Conservation (phyloP, 2,329 filamentous ascomycete species). For the Phyllosticta capitalensis region DNA sequence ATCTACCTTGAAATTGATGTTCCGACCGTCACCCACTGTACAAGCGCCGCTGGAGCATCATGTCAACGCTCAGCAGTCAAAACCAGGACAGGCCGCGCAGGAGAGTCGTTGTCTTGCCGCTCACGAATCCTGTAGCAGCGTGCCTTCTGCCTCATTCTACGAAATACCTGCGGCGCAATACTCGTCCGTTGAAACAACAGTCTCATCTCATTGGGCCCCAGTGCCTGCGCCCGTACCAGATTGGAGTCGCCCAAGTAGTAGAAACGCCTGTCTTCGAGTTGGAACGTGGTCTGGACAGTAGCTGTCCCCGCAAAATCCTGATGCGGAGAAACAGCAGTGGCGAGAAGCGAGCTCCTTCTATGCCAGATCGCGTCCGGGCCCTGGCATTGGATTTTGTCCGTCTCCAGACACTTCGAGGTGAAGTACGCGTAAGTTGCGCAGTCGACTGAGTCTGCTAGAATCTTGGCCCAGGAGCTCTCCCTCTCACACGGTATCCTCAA, state of each 20-base stretch:
- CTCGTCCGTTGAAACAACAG: not conserved
- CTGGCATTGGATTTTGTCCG: not conserved
- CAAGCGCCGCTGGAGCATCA: too few relatives aligned
- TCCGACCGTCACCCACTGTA: too few relatives aligned
- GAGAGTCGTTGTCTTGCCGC: not conserved
- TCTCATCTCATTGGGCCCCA: not conserved
- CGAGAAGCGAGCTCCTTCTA: not conserved
- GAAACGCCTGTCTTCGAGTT: not conserved
- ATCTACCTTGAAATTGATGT: too few relatives aligned
- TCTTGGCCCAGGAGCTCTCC: slow-evolving; percentile 2
- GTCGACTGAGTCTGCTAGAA: slow-evolving; percentile 10
- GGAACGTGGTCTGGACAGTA: not conserved
- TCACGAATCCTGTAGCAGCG: not conserved
- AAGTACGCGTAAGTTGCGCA: slow-evolving; percentile 13
- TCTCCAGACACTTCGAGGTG: slow-evolving; percentile 3
- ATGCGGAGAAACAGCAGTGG: slow-evolving; percentile 3
- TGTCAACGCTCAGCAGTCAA: not conserved
- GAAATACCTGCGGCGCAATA: not conserved
- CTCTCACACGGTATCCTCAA: slow-evolving; percentile 1
- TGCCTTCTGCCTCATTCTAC: not conserved
- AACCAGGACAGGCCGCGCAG: not conserved
- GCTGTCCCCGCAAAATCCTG: not conserved
- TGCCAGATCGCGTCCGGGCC: not conserved
- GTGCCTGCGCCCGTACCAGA: not conserved
- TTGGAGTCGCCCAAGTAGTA: not conserved